Evolutionary conservation across 2,329 filamentous ascomycete genomes (phyloP), one percentile per base, ranked within the genome.

Genomic region (Hypoxylon sp.): DNA sequence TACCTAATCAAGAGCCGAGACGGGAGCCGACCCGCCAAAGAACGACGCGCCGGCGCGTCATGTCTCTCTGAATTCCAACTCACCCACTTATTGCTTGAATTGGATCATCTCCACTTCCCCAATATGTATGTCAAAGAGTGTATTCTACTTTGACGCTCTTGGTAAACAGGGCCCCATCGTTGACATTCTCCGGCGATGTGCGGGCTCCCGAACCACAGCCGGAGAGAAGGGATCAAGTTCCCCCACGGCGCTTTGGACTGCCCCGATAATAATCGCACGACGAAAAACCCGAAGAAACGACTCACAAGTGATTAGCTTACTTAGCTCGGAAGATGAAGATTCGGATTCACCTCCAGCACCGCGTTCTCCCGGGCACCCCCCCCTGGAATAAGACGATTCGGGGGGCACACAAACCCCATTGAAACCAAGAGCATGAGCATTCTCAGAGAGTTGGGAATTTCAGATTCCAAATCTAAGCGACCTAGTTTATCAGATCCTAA

Each of bases 381-480:
- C 27, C 49, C 11, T 25, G 42, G 55, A 42, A 44, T 49, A 22
- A 55, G n/a, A n/a, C 30, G 31, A 0, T 60, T 55, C 5, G 55
- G 49, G 14, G 14, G 6, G 22, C 13, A 65, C 50, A 30, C 33
- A n/a, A 65, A 59, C 37, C 49, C 40, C 2, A 10, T 65, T 30
- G 62, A 65, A 14, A 40, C 60, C 3, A 60, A 30, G 56, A 50
- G 40, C 49, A 7, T 8, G 10, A 55, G 31, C 8, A 4, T 60
- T 14, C n/a, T 60, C 1, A 40, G 14, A 11, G 49, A 60, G 56
- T 7, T 60, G 55, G 49, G 62, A 40, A 20, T 65, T 54, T 6
- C 27, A 30, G 20, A 54, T 7, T 17, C 37, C 1, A 44, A 40
- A 44, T 46, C 42, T 14, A 42, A 60, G 40, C 14, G 54, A 42